Evolutionary conservation across 2,329 filamentous ascomycete genomes (phyloP), one percentile per base, ranked within the genome.

Genomic region (Alternaria gaisen): DNA sequence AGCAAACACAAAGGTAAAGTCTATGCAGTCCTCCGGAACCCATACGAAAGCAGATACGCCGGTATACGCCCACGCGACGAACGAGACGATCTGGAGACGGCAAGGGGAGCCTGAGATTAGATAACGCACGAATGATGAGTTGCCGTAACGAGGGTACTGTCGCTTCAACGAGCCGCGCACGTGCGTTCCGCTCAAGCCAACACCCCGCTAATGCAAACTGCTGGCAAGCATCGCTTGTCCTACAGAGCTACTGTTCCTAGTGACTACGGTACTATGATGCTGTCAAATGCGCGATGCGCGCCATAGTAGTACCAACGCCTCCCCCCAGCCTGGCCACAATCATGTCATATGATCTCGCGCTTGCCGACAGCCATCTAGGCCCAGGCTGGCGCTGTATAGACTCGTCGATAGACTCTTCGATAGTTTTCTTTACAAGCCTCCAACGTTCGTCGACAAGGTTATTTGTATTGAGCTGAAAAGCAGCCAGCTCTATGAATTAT

Each of bases 121-220:
- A 63, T 63, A 60, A 61, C 36, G 61, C 58, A 52, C 53, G 53
- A 58, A 60, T 60, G 28, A 63, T 57, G 53, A 16, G 48, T 60
- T 42, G 47, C 47, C 46, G 42, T 30, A 56, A 30, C 12, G 30
- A 57, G 38, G 40, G 53, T 50, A 44, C 57, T 36, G 30, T 22
- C 10, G 47, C 22, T 28, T 14, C 34, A 36, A 46, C 53, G 38
- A 30, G 26, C 53, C 48, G 51, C 55, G 53, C 61, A 61, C 57
- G 57, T 57, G 57, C 57, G 36, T 50, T 22, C 57, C 40, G 48
- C 32, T 43, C n/a, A 24, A 48, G n/a, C 38, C 53, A 56, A 44
- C 53, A 54, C 3, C 22, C 43, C 60, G 44, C 60, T 63, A 63
- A 60, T 60, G 57, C 60, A 63, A 56, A 60, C 60, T 44, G 56